Percentiles rank a stretch among this genome's conserved stretches.
These are phyloP conservation scores for Pseudodiploospora longispora DNA, from an alignment of 2,329 filamentous ascomycete species.

Conservation along the genomic window DNA sequence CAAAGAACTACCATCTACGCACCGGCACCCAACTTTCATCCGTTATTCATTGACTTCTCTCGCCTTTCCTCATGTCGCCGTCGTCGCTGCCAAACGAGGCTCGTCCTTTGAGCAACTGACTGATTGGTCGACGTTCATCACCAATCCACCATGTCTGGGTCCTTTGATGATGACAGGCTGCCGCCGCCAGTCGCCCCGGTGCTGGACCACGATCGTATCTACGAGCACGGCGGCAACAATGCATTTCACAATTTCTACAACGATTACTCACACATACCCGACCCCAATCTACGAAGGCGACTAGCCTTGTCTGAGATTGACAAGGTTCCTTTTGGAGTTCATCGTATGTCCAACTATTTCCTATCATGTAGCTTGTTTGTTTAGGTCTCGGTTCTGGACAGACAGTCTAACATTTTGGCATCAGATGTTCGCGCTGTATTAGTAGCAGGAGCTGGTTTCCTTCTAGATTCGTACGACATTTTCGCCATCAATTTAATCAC, in stretches of 20 bases:
- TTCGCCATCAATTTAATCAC: conserved; percentile 73
- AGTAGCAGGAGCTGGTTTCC: conserved; percentile 76
- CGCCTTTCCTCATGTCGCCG: conserved; percentile 5
- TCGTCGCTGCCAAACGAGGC: conserved; percentile 8
- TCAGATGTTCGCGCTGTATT: conserved; percentile 60
- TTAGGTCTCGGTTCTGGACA: too few relatives aligned
- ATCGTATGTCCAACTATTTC: conserved; percentile 35
- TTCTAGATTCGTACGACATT: conserved; percentile 74
- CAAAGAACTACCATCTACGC: too few relatives aligned
- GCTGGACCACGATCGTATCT: conserved; percentile 17
- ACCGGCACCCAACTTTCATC: too few relatives aligned
- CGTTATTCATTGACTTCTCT: background rate
- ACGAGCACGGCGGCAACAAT: conserved; percentile 54
- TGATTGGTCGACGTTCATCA: background rate
- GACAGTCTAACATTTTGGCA: background rate
- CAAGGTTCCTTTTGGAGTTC: conserved; percentile 68
- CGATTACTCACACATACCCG: conserved; percentile 55
- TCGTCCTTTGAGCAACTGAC: conserved; percentile 6
- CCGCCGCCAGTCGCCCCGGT: conserved; percentile 31
- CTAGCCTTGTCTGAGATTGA: conserved; percentile 73
- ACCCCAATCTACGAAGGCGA: conserved; percentile 69
- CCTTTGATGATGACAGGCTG: conserved; percentile 30
- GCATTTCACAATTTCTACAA: conserved; percentile 71
- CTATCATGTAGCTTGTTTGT: too few relatives aligned
- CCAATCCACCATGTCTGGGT: conserved; percentile 19